Evolutionary conservation across 2,329 filamentous ascomycete genomes (phyloP).

Genomic region (Colletotrichum agaves): DNA sequence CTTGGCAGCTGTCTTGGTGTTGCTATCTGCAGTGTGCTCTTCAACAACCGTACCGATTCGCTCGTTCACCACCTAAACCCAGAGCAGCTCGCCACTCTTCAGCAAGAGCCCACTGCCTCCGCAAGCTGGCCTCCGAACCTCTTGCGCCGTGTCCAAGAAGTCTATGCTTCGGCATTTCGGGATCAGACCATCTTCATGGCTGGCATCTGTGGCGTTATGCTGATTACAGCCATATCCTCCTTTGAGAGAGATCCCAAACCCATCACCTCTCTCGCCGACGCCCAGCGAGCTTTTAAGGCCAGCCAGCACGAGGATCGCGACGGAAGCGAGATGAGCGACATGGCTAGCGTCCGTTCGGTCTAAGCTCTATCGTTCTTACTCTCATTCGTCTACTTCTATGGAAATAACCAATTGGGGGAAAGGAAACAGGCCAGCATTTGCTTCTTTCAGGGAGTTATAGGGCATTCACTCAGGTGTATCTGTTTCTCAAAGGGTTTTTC

Average conservation of each 20-base stretch:
- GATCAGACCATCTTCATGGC: conserved; percentile 60
- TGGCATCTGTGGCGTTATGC: conserved; percentile 54
- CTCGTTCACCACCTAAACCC: conserved; percentile 50
- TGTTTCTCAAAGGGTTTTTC: neutral
- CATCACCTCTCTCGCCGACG: conserved; percentile 39
- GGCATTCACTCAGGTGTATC: conserved; percentile 7
- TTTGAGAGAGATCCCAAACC: conserved; percentile 55
- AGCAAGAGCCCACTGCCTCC: conserved; percentile 55
- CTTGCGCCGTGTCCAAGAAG: conserved; percentile 49
- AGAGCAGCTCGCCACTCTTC: conserved; percentile 54
- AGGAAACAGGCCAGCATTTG: conserved; percentile 5
- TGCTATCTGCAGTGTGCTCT: conserved; percentile 67
- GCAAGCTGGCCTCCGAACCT: conserved; percentile 48
- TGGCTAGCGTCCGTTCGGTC: conserved; percentile 29
- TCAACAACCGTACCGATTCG: conserved; percentile 58
- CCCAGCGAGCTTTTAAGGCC: conserved; percentile 28
- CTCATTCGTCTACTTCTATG: neutral
- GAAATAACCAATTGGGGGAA: conserved; percentile 11
- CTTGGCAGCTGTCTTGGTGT: conserved; percentile 70
- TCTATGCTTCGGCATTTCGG: conserved; percentile 59
- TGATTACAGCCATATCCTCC: conserved; percentile 56
- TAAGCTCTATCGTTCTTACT: neutral
- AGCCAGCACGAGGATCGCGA: conserved; percentile 14
- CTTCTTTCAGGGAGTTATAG: conserved; percentile 19
- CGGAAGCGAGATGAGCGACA: conserved; percentile 31